A percentile compares a stretch with the other conserved stretches of the same genome.
Conservation (phyloP, 495 filamentous ascomycete species). For the Penicillium angulare region DNA sequence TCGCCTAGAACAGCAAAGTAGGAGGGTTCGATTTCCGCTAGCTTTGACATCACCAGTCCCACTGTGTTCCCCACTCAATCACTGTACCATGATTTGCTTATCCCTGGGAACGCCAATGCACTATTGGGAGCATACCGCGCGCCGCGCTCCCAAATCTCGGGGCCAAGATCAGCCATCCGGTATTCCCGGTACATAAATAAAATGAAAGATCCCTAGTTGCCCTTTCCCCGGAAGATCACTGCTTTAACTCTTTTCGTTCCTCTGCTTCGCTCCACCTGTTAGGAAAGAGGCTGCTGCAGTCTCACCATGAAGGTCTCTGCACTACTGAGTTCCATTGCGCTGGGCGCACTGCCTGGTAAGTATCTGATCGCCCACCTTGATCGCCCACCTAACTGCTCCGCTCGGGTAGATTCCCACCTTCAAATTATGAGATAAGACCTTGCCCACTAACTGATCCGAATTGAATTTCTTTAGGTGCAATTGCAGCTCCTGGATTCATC, state of each 20-base stretch:
- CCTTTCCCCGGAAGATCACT: slow-evolving; percentile 5
- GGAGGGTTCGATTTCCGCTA: neutral
- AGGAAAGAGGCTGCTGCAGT: neutral
- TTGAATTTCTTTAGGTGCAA: slow-evolving; percentile 12
- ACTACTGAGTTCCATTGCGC: slow-evolving; percentile 18
- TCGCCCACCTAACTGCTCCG: neutral
- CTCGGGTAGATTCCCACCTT: too few species aligned
- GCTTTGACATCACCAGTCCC: slow-evolving; percentile 20
- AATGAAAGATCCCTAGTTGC: slow-evolving; percentile 10
- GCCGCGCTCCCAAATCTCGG: slow-evolving; percentile 3
- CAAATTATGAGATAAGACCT: neutral
- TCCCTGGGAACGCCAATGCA: slow-evolving; percentile 8
- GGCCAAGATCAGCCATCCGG: slow-evolving; percentile 30
- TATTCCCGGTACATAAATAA: slow-evolving; percentile 25
- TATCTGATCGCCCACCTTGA: neutral
- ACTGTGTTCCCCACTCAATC: slow-evolving; percentile 9
- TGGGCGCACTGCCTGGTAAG: slow-evolving; percentile 35
- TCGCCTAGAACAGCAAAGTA: too few species aligned
- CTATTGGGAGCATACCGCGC: slow-evolving; percentile 11
- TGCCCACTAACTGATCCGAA: neutral
- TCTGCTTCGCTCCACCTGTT: neutral
- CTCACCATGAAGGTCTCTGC: slow-evolving; percentile 25
- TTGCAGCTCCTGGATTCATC: slow-evolving; percentile 14
- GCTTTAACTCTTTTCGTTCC: neutral
- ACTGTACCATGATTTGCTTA: slow-evolving; percentile 16